phyloP scores from a whole-genome alignment of 768 basidiomycete genomes.

The Lyophyllum shimeji region DNA sequence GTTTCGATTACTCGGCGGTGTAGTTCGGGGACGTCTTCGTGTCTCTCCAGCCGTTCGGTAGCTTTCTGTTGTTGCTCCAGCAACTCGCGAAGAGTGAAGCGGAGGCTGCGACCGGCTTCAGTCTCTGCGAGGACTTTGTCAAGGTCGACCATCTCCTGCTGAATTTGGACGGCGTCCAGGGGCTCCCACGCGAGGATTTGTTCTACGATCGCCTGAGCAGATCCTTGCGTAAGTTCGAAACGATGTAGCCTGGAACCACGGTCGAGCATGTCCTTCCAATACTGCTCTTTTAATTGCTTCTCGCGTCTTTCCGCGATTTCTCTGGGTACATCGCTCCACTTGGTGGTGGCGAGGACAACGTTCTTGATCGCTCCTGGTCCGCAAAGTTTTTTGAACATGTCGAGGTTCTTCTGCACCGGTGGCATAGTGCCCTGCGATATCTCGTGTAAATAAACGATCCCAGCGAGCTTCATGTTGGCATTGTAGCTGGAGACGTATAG shows the following conservation, averaged over 20 bases:
- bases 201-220: background rate
- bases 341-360: constrained; percentile 48
- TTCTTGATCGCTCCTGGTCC: constrained; percentile 41
- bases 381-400: constrained; percentile 47
- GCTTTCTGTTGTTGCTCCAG: background rate
- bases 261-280: constrained; percentile 7
- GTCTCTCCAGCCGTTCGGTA: background rate
- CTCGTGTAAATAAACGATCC: constrained; percentile 28
- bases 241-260: constrained; percentile 1
- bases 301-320: constrained; percentile 3
- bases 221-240: background rate
- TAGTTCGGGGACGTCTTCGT: background rate
- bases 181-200: background rate
- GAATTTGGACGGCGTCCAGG: background rate
- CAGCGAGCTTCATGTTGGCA: constrained; percentile 23
- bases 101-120: background rate
- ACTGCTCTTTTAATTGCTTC: constrained; percentile 1
- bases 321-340: constrained; percentile 36
- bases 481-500: constrained; percentile 20
- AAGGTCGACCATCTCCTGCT: background rate
- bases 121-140: background rate
- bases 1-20: background rate
- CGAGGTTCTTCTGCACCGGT: constrained; percentile 41
- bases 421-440: constrained; percentile 37
- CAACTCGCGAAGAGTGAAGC: background rate